A percentile compares a stretch with the other conserved stretches of the same genome.
These are phyloP conservation scores for Pichiaceae sp. DNA, from an alignment of 1,139 yeast species.

Conservation along the genomic window DNA sequence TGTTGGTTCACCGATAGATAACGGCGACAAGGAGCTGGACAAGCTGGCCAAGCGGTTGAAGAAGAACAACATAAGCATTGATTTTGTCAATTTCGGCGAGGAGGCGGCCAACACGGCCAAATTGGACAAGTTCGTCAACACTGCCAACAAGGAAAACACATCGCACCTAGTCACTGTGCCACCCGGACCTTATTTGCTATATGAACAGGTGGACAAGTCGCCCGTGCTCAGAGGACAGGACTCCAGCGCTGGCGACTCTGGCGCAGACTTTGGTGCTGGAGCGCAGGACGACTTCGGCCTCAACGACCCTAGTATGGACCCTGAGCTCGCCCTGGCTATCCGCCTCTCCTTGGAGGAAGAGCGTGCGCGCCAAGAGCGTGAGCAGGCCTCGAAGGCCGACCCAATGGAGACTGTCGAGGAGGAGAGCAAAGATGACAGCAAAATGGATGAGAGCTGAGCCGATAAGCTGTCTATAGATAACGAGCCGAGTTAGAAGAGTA, in stretches of 20 bases:
- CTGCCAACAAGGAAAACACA: conserved; percentile 64
- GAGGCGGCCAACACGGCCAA: conserved; percentile 68
- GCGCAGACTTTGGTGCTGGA: conserved; percentile 31
- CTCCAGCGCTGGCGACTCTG: conserved; percentile 29
- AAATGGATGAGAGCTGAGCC: conserved; percentile 2
- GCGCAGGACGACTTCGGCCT: conserved; percentile 33
- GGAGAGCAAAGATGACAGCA: conserved; percentile 6
- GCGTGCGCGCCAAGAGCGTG: conserved; percentile 62
- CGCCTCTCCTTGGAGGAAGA: conserved; percentile 81
- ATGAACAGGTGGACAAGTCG: conserved; percentile 65
- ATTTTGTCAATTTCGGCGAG: conserved; percentile 89
- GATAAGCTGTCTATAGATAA: not conserved
- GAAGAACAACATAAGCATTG: conserved; percentile 87
- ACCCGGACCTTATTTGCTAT: conserved; percentile 76
- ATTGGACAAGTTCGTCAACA: conserved; percentile 72
- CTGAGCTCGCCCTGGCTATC: conserved; percentile 92
- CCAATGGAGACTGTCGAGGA: conserved; percentile 5
- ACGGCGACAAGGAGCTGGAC: conserved; percentile 64
- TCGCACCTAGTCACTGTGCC: conserved; percentile 83
- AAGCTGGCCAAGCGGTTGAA: conserved; percentile 88
- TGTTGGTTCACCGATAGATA: conserved; percentile 80
- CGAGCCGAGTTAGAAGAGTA: no score
- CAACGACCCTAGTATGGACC: conserved; percentile 88
- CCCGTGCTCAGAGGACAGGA: conserved; percentile 57
- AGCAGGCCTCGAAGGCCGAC: conserved; percentile 9